Percentiles rank a stretch among this genome's conserved stretches.
phyloP scores from a whole-genome alignment of 768 basidiomycete species.

The Lactifluus piperatus region DNA sequence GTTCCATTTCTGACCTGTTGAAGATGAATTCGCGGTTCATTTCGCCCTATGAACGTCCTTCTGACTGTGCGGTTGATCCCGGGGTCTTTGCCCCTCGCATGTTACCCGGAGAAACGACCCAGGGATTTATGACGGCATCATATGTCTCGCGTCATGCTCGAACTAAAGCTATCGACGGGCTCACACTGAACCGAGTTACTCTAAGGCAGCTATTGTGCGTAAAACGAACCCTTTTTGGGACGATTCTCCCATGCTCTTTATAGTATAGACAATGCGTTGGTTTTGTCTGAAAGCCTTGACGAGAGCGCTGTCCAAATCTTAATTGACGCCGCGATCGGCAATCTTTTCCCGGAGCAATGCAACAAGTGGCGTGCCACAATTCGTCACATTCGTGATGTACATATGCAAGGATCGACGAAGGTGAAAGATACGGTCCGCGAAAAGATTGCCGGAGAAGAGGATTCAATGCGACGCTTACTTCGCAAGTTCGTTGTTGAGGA shows the following conservation, averaged over 20 bases:
- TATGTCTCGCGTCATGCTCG: background rate
- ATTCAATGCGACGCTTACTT: background rate
- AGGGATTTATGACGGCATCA: conserved; percentile 13
- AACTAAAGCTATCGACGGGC: background rate
- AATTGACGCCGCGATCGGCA: background rate
- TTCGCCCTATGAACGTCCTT: background rate
- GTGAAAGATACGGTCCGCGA: background rate
- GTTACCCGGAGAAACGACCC: conserved; percentile 18
- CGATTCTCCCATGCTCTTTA: background rate
- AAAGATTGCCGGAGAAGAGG: background rate
- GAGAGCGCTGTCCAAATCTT: background rate
- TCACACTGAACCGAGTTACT: background rate
- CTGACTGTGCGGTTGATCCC: background rate
- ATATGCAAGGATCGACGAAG: background rate
- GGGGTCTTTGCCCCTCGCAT: background rate
- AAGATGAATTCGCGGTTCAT: background rate
- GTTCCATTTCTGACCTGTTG: background rate
- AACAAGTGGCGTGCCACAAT: background rate
- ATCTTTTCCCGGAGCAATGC: background rate
- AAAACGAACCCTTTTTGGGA: background rate
- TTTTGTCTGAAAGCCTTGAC: background rate
- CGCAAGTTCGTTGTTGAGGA: background rate
- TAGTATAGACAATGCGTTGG: background rate
- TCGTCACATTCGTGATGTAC: background rate
- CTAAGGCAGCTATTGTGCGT: conserved; percentile 1